Evolutionary conservation across 805 yeast genomes (phyloP).

Genomic region (Lipomyces yamadae): DNA sequence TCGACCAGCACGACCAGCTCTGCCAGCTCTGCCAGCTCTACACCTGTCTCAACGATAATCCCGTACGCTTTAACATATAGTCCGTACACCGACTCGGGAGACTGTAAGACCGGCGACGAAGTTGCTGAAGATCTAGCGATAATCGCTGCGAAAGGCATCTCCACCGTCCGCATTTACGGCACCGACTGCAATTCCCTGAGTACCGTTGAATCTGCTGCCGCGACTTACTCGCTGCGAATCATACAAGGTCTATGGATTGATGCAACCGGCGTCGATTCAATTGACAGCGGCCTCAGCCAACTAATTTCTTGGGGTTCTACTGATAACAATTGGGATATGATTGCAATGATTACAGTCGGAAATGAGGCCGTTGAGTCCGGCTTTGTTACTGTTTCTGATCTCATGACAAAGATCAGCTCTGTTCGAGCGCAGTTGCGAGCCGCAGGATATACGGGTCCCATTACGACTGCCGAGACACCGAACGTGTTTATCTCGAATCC

Average conservation of each 20-base stretch:
- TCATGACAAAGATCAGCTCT: conserved; percentile 64
- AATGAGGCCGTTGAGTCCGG: conserved; percentile 81
- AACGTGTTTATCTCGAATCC: conserved; percentile 67
- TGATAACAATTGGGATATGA: conserved; percentile 65
- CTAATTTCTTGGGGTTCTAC: conserved; percentile 58
- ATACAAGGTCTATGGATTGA: conserved; percentile 89
- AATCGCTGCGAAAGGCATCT: conserved; percentile 66
- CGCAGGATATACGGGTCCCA: conserved; percentile 77
- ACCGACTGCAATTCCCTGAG: conserved; percentile 78
- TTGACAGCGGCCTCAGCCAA: conserved; percentile 61
- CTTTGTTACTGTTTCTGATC: conserved; percentile 63
- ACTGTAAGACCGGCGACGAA: conserved; percentile 66
- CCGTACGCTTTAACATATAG: conserved; percentile 40
- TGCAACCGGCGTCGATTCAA: conserved; percentile 65
- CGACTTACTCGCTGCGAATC: conserved; percentile 60
- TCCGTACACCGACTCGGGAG: conserved; percentile 65
- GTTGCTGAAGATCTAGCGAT: conserved; percentile 63
- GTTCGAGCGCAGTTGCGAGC: conserved; percentile 62
- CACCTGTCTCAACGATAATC: conserved; percentile 27
- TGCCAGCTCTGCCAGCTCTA: conserved; percentile 9
- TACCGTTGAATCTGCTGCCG: conserved; percentile 44
- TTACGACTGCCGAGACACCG: conserved; percentile 93
- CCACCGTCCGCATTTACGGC: conserved; percentile 77
- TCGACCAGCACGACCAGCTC: conserved; percentile 13
- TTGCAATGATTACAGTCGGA: conserved; percentile 74